Evolutionary conservation across 2,329 filamentous ascomycete species (phyloP).

Genomic region (Colletotrichum navitas): DNA sequence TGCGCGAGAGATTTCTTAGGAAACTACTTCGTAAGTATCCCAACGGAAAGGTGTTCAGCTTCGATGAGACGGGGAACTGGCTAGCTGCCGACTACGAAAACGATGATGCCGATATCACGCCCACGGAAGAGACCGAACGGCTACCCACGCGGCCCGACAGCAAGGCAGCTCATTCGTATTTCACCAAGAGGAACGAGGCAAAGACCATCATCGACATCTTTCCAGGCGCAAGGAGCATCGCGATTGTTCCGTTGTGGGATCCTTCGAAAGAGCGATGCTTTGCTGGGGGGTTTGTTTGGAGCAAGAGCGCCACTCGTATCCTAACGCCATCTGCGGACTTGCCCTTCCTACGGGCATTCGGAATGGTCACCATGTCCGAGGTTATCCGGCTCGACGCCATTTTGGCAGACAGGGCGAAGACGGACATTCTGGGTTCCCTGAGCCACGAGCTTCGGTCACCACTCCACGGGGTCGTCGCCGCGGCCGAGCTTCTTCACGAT

Average conservation of each 20-base stretch:
- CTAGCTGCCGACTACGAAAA: constrained; percentile 48
- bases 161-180: constrained; percentile 30
- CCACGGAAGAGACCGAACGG: constrained; percentile 35
- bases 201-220: constrained; percentile 54
- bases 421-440: constrained; percentile 68
- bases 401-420: constrained; percentile 58
- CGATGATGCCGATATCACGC: constrained; percentile 31
- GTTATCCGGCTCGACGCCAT: constrained; percentile 58
- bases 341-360: constrained; percentile 60
- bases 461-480: constrained; percentile 68
- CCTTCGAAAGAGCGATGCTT: constrained; percentile 52
- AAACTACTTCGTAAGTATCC: constrained; percentile 60
- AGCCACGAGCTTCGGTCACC: constrained; percentile 69
- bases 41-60: constrained; percentile 61
- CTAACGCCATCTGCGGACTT: constrained; percentile 45
- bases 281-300: constrained; percentile 57
- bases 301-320: constrained; percentile 49
- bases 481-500: constrained; percentile 63
- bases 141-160: not conserved
- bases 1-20: constrained; percentile 57
- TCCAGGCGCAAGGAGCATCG: constrained; percentile 53
- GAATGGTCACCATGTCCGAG: constrained; percentile 68
- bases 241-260: constrained; percentile 55
- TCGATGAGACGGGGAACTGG: constrained; percentile 54
- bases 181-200: constrained; percentile 47